phyloP scores from a whole-genome alignment of 495 filamentous ascomycete genomes.

The Aspergillus sparsus region DNA sequence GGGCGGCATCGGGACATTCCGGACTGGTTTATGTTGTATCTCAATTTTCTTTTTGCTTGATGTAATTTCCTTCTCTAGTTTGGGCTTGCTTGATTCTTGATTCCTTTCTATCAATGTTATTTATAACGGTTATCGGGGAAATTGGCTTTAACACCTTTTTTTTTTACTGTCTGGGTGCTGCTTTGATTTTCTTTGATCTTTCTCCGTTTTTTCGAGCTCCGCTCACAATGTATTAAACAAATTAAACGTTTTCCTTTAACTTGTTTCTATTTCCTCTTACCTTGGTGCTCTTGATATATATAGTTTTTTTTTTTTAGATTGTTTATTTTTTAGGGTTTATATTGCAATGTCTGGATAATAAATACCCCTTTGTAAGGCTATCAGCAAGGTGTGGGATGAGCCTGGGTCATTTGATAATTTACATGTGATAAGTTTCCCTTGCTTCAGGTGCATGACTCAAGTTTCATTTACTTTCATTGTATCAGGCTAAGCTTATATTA shows the following conservation, averaged over 20 bases:
- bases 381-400: too few relatives aligned
- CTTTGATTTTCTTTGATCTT: constrained; percentile 11
- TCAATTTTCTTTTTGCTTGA: constrained; percentile 9
- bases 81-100: constrained; percentile 7
- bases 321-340: background rate
- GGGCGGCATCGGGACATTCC: constrained; percentile 12
- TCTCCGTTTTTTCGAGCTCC: constrained; percentile 24
- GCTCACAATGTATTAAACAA: constrained; percentile 35
- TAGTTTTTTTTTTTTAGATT: too few relatives aligned
- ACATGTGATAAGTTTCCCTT: too few relatives aligned
- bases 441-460: too few relatives aligned
- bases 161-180: background rate
- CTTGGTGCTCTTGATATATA: constrained; percentile 1
- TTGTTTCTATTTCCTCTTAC: background rate
- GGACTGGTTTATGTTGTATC: constrained; percentile 17
- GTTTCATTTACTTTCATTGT: too few relatives aligned
- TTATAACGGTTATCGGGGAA: constrained; percentile 23
- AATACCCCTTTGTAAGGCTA: too few relatives aligned
- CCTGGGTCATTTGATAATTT: too few relatives aligned
- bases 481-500: too few relatives aligned
- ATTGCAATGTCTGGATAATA: too few relatives aligned
- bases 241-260: constrained; percentile 21
- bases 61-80: constrained; percentile 1
- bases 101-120: constrained; percentile 3
- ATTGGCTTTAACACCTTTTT: constrained; percentile 11